A percentile compares a stretch with the other conserved stretches of the same genome.
Conservation (phyloP, 768 basidiomycete species). For the Tulasnella sp. region DNA sequence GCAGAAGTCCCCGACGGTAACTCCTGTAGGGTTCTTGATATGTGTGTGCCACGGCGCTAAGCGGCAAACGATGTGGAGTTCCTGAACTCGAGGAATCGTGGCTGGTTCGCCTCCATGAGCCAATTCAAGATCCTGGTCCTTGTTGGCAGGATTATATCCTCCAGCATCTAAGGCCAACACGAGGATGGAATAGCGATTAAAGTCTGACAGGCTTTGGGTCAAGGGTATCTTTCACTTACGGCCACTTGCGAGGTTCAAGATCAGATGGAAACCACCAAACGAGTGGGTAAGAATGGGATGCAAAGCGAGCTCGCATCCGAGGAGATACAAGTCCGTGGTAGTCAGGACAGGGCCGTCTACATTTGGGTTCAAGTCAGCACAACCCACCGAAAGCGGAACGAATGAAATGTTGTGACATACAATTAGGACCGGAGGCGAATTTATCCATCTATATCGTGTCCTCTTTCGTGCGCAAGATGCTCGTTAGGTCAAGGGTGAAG, state of each 20-base stretch:
- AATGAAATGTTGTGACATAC: background rate
- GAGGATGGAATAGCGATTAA: background rate
- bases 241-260: slow-evolving; percentile 64
- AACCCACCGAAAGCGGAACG: background rate
- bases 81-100: slow-evolving; percentile 14
- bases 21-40: slow-evolving; percentile 57
- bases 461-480: background rate
- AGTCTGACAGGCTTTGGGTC: background rate
- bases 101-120: slow-evolving; percentile 13
- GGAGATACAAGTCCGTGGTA: slow-evolving; percentile 72
- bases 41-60: slow-evolving; percentile 62
- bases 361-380: background rate
- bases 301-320: slow-evolving; percentile 55
- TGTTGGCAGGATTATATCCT: slow-evolving; percentile 10
- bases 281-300: slow-evolving; percentile 58
- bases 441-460: background rate
- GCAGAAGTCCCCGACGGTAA: slow-evolving; percentile 69
- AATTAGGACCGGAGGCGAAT: slow-evolving; percentile 7
- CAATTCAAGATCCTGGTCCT: slow-evolving; percentile 14
- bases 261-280: slow-evolving; percentile 42
- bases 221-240: slow-evolving; percentile 41
- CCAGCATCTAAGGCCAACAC: slow-evolving; percentile 1
- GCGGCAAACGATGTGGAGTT: slow-evolving; percentile 15
- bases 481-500: background rate
- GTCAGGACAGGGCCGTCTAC: slow-evolving; percentile 69